phyloP scores from a whole-genome alignment of 805 yeast genomes.

The Candida vartiovaarae region DNA sequence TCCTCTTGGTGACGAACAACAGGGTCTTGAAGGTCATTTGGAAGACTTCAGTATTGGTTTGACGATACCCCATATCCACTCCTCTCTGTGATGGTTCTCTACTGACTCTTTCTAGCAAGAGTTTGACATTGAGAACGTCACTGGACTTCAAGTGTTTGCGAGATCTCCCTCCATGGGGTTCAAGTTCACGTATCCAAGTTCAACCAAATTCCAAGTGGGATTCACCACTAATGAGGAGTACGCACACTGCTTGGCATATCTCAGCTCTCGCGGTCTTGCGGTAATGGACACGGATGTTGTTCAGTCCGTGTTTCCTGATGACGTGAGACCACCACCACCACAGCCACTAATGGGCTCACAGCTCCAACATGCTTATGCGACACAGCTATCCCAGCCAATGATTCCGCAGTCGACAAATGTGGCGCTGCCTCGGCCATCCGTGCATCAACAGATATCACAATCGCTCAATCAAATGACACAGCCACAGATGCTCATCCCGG shows the following conservation, averaged over 20 bases:
- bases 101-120: slow-evolving; percentile 7
- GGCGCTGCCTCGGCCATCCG: no score
- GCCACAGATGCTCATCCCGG: no score
- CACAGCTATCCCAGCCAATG: no score
- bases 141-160: slow-evolving; percentile 7
- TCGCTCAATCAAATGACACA: no score
- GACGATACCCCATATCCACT: not conserved
- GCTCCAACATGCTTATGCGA: no score
- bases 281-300: not conserved
- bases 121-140: not conserved
- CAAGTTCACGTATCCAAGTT: slow-evolving; percentile 4
- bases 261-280: not conserved
- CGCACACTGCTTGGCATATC: slow-evolving; percentile 2
- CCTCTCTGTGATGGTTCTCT: no score
- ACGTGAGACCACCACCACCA: no score
- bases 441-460: no score
- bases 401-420: no score
- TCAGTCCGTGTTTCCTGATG: slow-evolving; percentile 2
- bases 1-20: slow-evolving; percentile 4
- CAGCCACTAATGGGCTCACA: no score
- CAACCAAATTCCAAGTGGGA: slow-evolving; percentile 6
- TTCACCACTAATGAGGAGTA: slow-evolving; percentile 5
- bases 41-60: slow-evolving; percentile 16
- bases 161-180: slow-evolving; percentile 21
- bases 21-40: slow-evolving; percentile 11